These are phyloP conservation scores for Saturnispora mendoncae DNA, from an alignment of 805 yeast species.

Conservation along the genomic window DNA sequence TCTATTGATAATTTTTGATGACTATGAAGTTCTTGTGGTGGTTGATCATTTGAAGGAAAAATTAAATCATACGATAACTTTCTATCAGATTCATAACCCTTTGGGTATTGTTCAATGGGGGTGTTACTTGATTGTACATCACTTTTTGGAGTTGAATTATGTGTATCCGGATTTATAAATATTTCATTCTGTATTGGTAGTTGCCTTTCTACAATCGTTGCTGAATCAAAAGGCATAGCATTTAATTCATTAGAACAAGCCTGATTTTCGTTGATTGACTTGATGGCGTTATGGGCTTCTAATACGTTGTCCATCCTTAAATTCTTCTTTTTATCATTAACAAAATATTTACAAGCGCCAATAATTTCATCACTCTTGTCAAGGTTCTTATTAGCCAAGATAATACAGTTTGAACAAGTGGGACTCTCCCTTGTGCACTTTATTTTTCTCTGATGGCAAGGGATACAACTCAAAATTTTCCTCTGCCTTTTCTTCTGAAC, in stretches of 20 bases:
- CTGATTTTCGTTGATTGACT: too few relatives aligned
- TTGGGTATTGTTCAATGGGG: neutral
- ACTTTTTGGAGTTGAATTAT: neutral
- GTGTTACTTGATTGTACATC: too few relatives aligned
- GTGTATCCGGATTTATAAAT: neutral
- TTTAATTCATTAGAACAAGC: too few relatives aligned
- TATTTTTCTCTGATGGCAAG: constrained; percentile 59
- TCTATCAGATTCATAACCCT: neutral
- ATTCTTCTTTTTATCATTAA: constrained; percentile 45
- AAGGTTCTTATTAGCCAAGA: constrained; percentile 17
- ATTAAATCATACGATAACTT: neutral
- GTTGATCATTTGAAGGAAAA: neutral
- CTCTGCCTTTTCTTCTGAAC: constrained; percentile 55
- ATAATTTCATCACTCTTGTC: constrained; percentile 13
- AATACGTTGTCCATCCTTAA: constrained; percentile 18
- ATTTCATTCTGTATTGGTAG: neutral
- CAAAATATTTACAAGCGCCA: constrained; percentile 42
- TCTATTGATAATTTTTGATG: neutral
- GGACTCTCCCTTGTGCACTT: constrained; percentile 58
- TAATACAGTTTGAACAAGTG: constrained; percentile 47
- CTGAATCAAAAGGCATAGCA: too few relatives aligned
- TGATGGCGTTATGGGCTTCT: neutral
- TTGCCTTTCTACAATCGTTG: neutral
- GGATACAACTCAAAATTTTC: constrained; percentile 47
- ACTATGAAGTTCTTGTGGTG: neutral